Percentiles rank a stretch among this genome's conserved stretches.
These are phyloP conservation scores for Pleurotus tuber-regium DNA, from an alignment of 768 basidiomycete genomes.

Conservation along the genomic window DNA sequence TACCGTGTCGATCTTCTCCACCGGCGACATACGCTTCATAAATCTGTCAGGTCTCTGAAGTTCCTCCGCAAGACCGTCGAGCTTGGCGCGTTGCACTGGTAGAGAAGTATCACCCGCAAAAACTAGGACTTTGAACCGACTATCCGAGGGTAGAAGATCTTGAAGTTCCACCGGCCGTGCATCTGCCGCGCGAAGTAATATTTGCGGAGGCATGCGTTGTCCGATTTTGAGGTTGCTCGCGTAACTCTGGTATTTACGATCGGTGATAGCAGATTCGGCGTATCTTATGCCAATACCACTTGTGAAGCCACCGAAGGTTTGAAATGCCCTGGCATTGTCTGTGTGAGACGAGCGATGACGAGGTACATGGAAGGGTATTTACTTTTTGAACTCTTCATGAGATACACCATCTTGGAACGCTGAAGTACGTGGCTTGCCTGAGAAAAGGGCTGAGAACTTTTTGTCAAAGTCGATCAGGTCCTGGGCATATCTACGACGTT, in stretches of 20 bases:
- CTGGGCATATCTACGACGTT: slow-evolving; percentile 66
- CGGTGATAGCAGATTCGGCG: slow-evolving; percentile 41
- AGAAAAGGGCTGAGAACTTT: slow-evolving; percentile 63
- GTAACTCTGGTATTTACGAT: slow-evolving; percentile 30
- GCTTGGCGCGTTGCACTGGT: slow-evolving; percentile 23
- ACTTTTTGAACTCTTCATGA: slow-evolving; percentile 50
- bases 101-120: slow-evolving; percentile 47
- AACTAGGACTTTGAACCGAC: slow-evolving; percentile 52
- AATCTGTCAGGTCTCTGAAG: slow-evolving; percentile 25
- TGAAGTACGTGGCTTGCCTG: slow-evolving; percentile 57
- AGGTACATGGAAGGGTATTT: slow-evolving; percentile 7
- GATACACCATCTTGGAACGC: slow-evolving; percentile 47
- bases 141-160: slow-evolving; percentile 48
- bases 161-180: slow-evolving; percentile 50
- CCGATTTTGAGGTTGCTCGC: slow-evolving; percentile 46
- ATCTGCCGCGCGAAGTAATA: slow-evolving; percentile 50
- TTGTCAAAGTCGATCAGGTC: slow-evolving; percentile 74
- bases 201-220: slow-evolving; percentile 49
- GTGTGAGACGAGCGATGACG: background rate
- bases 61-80: slow-evolving; percentile 30
- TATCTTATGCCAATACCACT: slow-evolving; percentile 58
- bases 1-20: slow-evolving; percentile 27
- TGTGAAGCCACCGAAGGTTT: slow-evolving; percentile 52
- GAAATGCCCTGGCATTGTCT: slow-evolving; percentile 37
- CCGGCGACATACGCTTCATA: slow-evolving; percentile 27